phyloP scores from a whole-genome alignment of 805 yeast species.

The Ascoidea tarda region DNA sequence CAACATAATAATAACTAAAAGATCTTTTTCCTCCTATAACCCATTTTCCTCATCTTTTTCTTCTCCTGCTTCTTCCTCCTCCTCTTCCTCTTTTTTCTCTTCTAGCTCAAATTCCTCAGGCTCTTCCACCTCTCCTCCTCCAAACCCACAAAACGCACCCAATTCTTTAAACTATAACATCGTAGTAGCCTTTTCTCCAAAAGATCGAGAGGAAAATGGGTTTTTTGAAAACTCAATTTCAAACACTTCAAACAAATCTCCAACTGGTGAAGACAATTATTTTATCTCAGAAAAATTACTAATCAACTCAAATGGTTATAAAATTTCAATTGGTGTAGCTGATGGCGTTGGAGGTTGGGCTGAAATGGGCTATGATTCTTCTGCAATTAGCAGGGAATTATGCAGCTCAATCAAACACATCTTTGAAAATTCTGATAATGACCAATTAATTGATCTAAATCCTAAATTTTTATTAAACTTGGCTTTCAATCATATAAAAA shows the following conservation, averaged over 20 bases:
- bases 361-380: conserved; percentile 77
- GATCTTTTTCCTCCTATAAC: not conserved
- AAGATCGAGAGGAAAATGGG: conserved; percentile 43
- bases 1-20: conserved; percentile 12
- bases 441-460: conserved; percentile 11
- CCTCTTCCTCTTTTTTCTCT: not conserved
- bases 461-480: conserved; percentile 35
- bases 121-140: conserved; percentile 6
- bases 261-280: conserved; percentile 70
- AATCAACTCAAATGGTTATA: conserved; percentile 17
- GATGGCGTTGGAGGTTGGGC: conserved; percentile 99
- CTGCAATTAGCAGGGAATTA: conserved; percentile 62
- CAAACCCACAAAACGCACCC: conserved; percentile 7
- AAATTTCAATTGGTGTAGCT: conserved; percentile 58
- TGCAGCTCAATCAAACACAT: conserved; percentile 37
- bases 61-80: not conserved
- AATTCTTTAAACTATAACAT: conserved; percentile 29
- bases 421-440: conserved; percentile 17
- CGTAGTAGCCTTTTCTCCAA: conserved; percentile 64
- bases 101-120: conserved; percentile 10
- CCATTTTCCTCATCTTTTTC: not conserved
- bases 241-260: conserved; percentile 28
- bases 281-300: conserved; percentile 29
- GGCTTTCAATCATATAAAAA: conserved; percentile 41
- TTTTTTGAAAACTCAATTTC: conserved; percentile 19